These are phyloP conservation scores for Arthrinium phaeospermum DNA, from an alignment of 2,329 filamentous ascomycete species.

Conservation along the genomic window DNA sequence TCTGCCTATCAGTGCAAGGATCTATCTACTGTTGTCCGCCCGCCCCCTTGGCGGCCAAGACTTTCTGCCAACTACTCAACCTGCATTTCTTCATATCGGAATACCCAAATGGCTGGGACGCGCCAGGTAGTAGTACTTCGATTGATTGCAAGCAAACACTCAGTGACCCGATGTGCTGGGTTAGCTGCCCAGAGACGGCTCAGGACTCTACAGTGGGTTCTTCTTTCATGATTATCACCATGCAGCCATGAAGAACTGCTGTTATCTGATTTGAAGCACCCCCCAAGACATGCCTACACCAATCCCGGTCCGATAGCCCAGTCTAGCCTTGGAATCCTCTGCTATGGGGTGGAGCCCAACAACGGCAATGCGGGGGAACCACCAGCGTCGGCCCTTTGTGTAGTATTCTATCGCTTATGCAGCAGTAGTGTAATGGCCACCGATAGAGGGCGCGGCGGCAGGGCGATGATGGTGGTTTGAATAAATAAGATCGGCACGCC, in stretches of 20 bases:
- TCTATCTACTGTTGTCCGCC: not conserved
- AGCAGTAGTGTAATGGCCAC: not conserved
- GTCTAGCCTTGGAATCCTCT: not conserved
- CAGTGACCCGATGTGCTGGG: not conserved
- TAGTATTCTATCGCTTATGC: not conserved
- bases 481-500: not conserved
- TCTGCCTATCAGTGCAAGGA: slow-evolving; percentile 12
- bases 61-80: not conserved
- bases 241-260: not conserved
- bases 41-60: not conserved
- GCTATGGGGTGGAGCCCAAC: not conserved
- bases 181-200: not conserved
- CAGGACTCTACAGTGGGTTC: not conserved
- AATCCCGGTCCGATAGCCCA: not conserved
- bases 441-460: not conserved
- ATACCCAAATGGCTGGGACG: not conserved
- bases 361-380: slow-evolving; percentile 1
- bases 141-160: not conserved
- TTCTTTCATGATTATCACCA: not conserved
- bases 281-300: not conserved
- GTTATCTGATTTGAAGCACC: not conserved
- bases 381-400: not conserved
- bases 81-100: not conserved
- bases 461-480: not conserved
- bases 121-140: not conserved